phyloP scores from a whole-genome alignment of 805 yeast species.

The Hagleromyces aurorensis region DNA sequence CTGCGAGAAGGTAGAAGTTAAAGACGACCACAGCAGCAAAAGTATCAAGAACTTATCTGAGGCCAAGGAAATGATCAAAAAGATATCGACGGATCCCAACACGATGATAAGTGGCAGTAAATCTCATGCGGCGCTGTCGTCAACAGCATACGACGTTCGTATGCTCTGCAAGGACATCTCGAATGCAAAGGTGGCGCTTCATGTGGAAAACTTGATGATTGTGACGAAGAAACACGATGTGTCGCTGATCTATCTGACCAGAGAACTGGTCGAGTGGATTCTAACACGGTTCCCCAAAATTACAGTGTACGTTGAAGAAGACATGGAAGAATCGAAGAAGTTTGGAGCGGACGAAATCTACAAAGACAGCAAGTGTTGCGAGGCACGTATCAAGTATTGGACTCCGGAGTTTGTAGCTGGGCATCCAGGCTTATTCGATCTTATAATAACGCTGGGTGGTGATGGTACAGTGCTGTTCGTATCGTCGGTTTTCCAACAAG shows the following conservation, averaged over 20 bases:
- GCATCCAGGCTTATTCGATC: constrained; percentile 47
- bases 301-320: constrained; percentile 65
- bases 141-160: constrained; percentile 75
- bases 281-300: constrained; percentile 35
- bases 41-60: constrained; percentile 10
- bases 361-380: constrained; percentile 37
- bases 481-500: constrained; percentile 73
- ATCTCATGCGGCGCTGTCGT: constrained; percentile 66
- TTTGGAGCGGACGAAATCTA: constrained; percentile 53
- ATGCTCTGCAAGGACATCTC: constrained; percentile 63
- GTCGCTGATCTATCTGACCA: constrained; percentile 62
- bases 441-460: constrained; percentile 87
- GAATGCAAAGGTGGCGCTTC: constrained; percentile 63
- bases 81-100: constrained; percentile 10
- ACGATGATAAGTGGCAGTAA: constrained; percentile 7
- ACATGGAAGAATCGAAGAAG: constrained; percentile 50
- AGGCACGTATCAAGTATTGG: constrained; percentile 56
- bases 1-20: constrained; percentile 2
- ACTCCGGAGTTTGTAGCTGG: constrained; percentile 44
- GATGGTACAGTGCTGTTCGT: constrained; percentile 93
- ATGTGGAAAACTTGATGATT: constrained; percentile 63
- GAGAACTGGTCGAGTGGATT: constrained; percentile 77
- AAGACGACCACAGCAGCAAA: constrained; percentile 5
- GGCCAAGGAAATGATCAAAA: constrained; percentile 20
- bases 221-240: constrained; percentile 89